phyloP scores from a whole-genome alignment of 768 basidiomycete genomes.

The Tylopilus intermedius region DNA sequence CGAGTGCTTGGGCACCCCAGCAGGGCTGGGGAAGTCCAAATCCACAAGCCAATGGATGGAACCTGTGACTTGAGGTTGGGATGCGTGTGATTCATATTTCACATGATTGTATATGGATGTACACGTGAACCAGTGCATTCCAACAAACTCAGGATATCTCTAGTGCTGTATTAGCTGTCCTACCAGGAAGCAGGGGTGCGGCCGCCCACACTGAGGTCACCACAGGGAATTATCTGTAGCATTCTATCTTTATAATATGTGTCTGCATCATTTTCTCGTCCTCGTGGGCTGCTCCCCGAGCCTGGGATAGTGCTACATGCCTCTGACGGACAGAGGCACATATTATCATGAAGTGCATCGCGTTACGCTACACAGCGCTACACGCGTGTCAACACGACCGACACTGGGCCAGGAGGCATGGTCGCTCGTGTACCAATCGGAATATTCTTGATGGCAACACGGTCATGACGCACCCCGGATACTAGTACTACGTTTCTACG shows the following conservation, averaged over 20 bases:
- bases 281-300: background rate
- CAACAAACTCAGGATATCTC: background rate
- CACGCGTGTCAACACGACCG: no score
- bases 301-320: background rate
- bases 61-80: constrained; percentile 19
- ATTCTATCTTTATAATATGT: background rate
- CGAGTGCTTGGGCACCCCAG: constrained; percentile 27
- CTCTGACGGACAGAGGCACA: background rate
- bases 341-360: background rate
- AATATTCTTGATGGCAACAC: no score
- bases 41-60: constrained; percentile 54
- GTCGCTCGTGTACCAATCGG: no score
- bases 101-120: no score
- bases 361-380: no score
- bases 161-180: background rate
- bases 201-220: no score
- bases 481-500: no score
- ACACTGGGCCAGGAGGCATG: no score
- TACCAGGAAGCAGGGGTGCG: background rate
- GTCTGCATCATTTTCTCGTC: no score
- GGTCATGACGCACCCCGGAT: no score
- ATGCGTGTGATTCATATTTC: background rate
- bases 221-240: background rate
- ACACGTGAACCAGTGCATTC: background rate
- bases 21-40: constrained; percentile 49